A percentile compares a stretch with the other conserved stretches of the same genome.
Evolutionary conservation across 192 early-diverging fungal species (phyloP).

Genomic region (Coemansia nantahalensis): DNA sequence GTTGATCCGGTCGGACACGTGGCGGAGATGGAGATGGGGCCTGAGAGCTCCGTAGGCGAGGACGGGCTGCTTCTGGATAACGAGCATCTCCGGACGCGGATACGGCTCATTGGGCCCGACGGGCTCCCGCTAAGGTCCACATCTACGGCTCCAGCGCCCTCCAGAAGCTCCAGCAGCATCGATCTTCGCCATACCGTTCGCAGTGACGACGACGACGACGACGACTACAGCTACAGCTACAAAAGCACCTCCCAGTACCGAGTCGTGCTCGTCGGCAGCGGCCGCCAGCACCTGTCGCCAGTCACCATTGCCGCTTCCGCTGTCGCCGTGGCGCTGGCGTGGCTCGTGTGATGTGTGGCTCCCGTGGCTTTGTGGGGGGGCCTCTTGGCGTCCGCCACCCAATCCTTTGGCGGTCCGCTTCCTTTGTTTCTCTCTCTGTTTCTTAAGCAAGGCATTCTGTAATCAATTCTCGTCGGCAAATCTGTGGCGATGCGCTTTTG

Average conservation of each 20-base stretch:
- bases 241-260: conserved; percentile 21
- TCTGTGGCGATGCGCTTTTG: conserved; percentile 3
- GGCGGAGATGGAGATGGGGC: conserved; percentile 2
- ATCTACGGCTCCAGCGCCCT: not conserved
- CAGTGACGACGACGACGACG: too few relatives aligned
- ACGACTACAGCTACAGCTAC: not conserved
- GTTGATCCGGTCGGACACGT: conserved; percentile 26
- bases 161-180: too few relatives aligned
- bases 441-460: too few relatives aligned
- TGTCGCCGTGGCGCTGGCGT: not conserved
- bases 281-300: too few relatives aligned
- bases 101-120: conserved; percentile 48
- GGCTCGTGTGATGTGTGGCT: too few relatives aligned
- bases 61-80: conserved; percentile 23
- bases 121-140: conserved; percentile 32
- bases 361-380: too few relatives aligned
- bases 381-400: not conserved
- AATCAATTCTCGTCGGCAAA: too few relatives aligned
- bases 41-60: not conserved
- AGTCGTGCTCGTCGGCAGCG: conserved; percentile 21
- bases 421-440: conserved; percentile 1
- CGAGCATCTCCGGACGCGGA: conserved; percentile 25
- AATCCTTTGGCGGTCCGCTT: not conserved
- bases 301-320: not conserved
- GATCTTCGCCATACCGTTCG: too few relatives aligned